Percentiles rank a stretch among this genome's conserved stretches.
These are phyloP conservation scores for Nevesoporus exiguus DNA, from an alignment of 768 basidiomycete species.

Conservation along the genomic window DNA sequence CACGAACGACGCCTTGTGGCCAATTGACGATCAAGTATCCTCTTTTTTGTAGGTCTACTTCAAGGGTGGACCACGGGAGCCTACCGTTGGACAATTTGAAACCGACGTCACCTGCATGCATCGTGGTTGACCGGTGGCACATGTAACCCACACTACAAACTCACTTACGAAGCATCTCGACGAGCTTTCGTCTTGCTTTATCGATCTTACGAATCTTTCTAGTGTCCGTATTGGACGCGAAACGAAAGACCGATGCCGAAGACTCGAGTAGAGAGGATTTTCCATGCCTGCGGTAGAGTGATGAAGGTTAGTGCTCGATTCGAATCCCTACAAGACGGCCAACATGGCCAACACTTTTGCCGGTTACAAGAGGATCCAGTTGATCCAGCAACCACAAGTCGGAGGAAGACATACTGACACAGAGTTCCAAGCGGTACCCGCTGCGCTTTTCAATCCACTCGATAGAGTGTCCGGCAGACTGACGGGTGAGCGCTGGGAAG, in stretches of 20 bases:
- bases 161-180: slow-evolving; percentile 12
- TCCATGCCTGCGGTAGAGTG: neutral
- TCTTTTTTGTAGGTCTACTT: neutral
- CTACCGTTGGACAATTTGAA: neutral
- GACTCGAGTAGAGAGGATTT: neutral
- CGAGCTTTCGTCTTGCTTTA: neutral
- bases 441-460: neutral
- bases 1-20: slow-evolving; percentile 1
- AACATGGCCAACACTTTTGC: too few relatives aligned
- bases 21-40: slow-evolving; percentile 7
- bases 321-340: too few relatives aligned
- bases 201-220: neutral
- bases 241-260: neutral
- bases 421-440: neutral
- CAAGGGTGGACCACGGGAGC: slow-evolving; percentile 3
- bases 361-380: too few relatives aligned
- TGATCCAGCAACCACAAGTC: neutral
- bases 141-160: neutral
- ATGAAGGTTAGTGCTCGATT: neutral
- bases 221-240: neutral
- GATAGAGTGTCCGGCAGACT: neutral
- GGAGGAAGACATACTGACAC: neutral
- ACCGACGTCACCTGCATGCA: neutral
- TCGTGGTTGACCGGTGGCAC: neutral
- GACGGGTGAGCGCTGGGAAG: neutral